These are phyloP conservation scores for Trypanosoma avium DNA, from an alignment of 208 protist genomes.

Conservation along the genomic window DNA sequence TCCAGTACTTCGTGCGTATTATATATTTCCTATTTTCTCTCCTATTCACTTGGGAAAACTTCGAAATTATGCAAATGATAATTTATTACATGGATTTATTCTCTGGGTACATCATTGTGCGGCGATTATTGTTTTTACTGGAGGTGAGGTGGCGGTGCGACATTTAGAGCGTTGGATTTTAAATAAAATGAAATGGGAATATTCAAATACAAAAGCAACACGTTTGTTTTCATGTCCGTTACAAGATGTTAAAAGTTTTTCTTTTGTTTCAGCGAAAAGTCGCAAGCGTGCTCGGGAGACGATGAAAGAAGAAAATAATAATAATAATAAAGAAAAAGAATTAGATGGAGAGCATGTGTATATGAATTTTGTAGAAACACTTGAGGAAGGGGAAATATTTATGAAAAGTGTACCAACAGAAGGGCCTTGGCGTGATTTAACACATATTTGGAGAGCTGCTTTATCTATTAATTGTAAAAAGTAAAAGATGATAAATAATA, in stretches of 20 bases:
- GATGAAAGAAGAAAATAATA: slow-evolving; percentile 7
- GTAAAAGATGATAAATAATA: not conserved
- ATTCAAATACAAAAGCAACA: slow-evolving; percentile 49
- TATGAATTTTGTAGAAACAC: slow-evolving; percentile 61
- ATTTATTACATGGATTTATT: slow-evolving; percentile 69
- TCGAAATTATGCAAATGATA: slow-evolving; percentile 80
- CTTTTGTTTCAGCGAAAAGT: slow-evolving; percentile 30
- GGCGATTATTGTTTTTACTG: slow-evolving; percentile 64
- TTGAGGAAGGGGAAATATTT: slow-evolving; percentile 67
- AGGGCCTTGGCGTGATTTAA: slow-evolving; percentile 53
- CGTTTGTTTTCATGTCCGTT: slow-evolving; percentile 61
- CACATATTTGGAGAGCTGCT: slow-evolving; percentile 55
- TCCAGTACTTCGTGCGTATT: slow-evolving; percentile 68
- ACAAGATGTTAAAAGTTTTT: slow-evolving; percentile 52
- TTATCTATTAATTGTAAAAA: slow-evolving; percentile 30
- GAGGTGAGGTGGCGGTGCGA: slow-evolving; percentile 67
- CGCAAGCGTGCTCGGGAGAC: slow-evolving; percentile 4
- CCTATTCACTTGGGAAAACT: slow-evolving; percentile 64
- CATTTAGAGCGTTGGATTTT: slow-evolving; percentile 81
- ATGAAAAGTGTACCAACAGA: slow-evolving; percentile 54
- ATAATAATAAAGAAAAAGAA: not conserved
- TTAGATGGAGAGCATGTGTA: slow-evolving; percentile 48
- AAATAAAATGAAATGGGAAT: slow-evolving; percentile 76
- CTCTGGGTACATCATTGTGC: slow-evolving; percentile 63
- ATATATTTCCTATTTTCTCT: slow-evolving; percentile 63